These are phyloP conservation scores for Acrocalymma vagum DNA, from an alignment of 2,329 filamentous ascomycete species.

Conservation along the genomic window DNA sequence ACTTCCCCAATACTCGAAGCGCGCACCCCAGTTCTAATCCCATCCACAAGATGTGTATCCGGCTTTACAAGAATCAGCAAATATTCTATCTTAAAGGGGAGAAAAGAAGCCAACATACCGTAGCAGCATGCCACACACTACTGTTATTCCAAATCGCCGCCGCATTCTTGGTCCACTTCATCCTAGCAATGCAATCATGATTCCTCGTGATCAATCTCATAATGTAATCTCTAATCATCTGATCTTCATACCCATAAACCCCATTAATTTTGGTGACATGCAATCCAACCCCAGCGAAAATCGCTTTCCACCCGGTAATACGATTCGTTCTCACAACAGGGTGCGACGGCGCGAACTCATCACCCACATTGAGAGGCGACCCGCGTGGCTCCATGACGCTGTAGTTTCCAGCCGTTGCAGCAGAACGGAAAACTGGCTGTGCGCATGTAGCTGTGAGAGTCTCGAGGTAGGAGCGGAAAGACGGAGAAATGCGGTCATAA, in stretches of 20 bases:
- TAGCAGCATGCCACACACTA: slow-evolving; percentile 38
- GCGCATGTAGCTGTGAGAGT: slow-evolving; percentile 2
- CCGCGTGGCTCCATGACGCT: slow-evolving; percentile 27
- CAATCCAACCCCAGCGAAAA: slow-evolving; percentile 33
- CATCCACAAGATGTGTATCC: slow-evolving; percentile 28
- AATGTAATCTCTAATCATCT: slow-evolving; percentile 48
- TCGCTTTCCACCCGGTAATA: slow-evolving; percentile 45
- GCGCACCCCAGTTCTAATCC: slow-evolving; percentile 42
- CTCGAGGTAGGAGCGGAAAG: background rate
- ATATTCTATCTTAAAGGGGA: no score
- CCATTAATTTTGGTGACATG: slow-evolving; percentile 50
- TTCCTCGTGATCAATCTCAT: slow-evolving; percentile 49
- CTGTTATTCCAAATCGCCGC: slow-evolving; percentile 53
- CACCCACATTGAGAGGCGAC: slow-evolving; percentile 30
- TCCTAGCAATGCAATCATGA: slow-evolving; percentile 51
- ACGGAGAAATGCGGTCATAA: slow-evolving; percentile 33
- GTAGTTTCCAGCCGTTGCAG: slow-evolving; percentile 15
- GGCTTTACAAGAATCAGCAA: slow-evolving; percentile 14
- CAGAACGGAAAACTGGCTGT: slow-evolving; percentile 11
- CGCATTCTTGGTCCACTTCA: slow-evolving; percentile 49
- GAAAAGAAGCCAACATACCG: slow-evolving; percentile 19
- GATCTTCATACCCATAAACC: slow-evolving; percentile 46
- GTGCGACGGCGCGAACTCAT: slow-evolving; percentile 28
- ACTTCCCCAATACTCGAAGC: slow-evolving; percentile 50
- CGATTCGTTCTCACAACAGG: slow-evolving; percentile 42